phyloP scores from a whole-genome alignment of 345 rosid genomes.

The Populus deltoides region DNA sequence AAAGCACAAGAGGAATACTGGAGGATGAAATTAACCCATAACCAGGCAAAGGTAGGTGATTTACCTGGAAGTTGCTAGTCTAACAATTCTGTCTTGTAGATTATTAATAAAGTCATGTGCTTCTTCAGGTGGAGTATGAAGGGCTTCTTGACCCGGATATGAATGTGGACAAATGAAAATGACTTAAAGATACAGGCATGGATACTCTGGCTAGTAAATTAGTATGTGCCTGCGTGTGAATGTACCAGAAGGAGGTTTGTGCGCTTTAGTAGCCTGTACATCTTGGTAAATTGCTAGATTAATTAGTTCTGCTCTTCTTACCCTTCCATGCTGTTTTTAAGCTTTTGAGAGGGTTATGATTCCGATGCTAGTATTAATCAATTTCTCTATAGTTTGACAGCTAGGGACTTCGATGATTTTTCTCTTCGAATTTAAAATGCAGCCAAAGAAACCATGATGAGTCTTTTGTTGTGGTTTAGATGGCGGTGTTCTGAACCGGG shows the following conservation, averaged over 20 bases:
- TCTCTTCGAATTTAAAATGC: background rate
- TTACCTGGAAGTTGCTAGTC: background rate
- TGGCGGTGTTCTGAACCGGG: background rate
- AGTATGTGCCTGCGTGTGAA: background rate
- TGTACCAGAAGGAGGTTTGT: background rate
- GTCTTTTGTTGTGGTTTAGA: background rate
- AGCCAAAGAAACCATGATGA: background rate
- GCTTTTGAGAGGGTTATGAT: slow-evolving; percentile 12
- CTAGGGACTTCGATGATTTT: background rate
- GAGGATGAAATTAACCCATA: slow-evolving; percentile 70
- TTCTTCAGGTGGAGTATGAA: slow-evolving; percentile 68
- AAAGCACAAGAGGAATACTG: slow-evolving; percentile 85
- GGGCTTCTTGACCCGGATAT: slow-evolving; percentile 28
- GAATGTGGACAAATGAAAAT: slow-evolving; percentile 29
- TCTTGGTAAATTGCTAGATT: slow-evolving; percentile 21
- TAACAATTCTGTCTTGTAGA: background rate
- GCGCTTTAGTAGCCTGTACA: slow-evolving; percentile 9
- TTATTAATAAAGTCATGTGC: background rate
- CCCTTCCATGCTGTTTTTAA: slow-evolving; percentile 16
- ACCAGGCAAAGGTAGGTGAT: slow-evolving; percentile 58
- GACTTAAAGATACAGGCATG: background rate
- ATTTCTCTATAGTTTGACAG: background rate
- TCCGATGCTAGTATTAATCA: background rate
- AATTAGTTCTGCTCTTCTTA: background rate
- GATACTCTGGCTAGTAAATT: background rate